Base-by-base conservation (phyloP, 2,329 filamentous ascomycete species). In the Cordyceps cicadae region DNA sequence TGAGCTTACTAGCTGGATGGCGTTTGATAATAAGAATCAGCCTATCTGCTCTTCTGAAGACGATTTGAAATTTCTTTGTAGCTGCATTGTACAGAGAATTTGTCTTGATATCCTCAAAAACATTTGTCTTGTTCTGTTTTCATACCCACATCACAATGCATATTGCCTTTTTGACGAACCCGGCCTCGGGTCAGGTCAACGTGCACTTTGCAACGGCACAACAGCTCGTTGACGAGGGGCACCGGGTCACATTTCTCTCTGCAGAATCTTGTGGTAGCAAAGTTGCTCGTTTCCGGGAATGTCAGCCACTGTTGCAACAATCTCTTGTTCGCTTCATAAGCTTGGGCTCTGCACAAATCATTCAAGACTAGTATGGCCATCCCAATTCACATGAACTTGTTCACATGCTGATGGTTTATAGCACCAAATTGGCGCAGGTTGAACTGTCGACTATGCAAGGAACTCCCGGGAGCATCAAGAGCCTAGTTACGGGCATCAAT, bases 161-260 rank as follows among this genome's bases (percentile, higher is more conserved):
- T 21, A n/a, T 56, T 41, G 54, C 29, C n/a, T 48, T 56, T 41
- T 24, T 56, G 17, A 56, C 54, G 5, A 56, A 56, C 39, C 54
- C 54, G 24, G 54, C 54, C 43, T 49, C 54, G n/a, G 54, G 54
- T 9, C 54, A 56, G 26, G 29, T 39, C 21, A 56, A 56, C 37
- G 43, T 56, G 15, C 54, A 56, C 5, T 56, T 56, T 12, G 43
- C 43, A 15, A 56, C 54, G 7, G 54, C 54, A 1, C 54, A 56
- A 19, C 24, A 56, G 29, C 54, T 56, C 32, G 43, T 56, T 26
- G 34, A 26, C 21, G n/a, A 56, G 15, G 54, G 54, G 6, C 54
- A 56, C 45, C 41, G 19, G 19, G 43, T 56, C 17, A 56, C 54
- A 46, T 56, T 56, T n/a, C 54, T 56, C 54, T 56, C 54, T 5